A percentile compares a stretch with the other conserved stretches of the same genome.
phyloP scores from a whole-genome alignment of 768 basidiomycete genomes.

The Lanmaoa pseudosensibilis region DNA sequence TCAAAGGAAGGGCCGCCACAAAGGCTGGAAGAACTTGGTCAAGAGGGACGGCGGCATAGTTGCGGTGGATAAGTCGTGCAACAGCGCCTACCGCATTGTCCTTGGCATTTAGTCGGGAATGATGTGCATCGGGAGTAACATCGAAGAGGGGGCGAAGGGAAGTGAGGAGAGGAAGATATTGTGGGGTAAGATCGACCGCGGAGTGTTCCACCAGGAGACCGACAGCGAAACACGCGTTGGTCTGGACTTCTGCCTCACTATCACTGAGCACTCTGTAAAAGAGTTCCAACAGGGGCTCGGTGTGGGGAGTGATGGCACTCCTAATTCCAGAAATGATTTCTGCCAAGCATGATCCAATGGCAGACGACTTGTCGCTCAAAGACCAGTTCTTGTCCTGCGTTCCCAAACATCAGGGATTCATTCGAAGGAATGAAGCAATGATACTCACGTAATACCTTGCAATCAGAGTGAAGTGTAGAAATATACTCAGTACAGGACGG shows the following conservation, averaged over 20 bases:
- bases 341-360: slow-evolving; percentile 90
- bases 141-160: slow-evolving; percentile 82
- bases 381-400: slow-evolving; percentile 80
- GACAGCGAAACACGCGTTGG: slow-evolving; percentile 93
- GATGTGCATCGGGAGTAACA: slow-evolving; percentile 59
- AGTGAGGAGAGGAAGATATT: slow-evolving; percentile 75
- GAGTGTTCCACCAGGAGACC: slow-evolving; percentile 91
- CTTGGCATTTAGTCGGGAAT: slow-evolving; percentile 75
- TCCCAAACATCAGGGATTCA: neutral
- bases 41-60: slow-evolving; percentile 76
- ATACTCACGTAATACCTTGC: slow-evolving; percentile 84
- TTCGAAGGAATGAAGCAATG: neutral
- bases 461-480: slow-evolving; percentile 86
- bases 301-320: slow-evolving; percentile 78
- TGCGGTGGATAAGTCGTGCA: slow-evolving; percentile 81
- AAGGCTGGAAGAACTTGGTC: slow-evolving; percentile 89
- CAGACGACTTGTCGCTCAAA: slow-evolving; percentile 86
- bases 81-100: slow-evolving; percentile 98
- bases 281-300: slow-evolving; percentile 77
- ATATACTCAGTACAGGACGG: no score
- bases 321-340: slow-evolving; percentile 96
- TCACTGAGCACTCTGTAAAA: slow-evolving; percentile 84
- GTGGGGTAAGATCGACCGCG: slow-evolving; percentile 73
- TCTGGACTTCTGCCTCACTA: slow-evolving; percentile 87
- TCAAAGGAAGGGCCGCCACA: slow-evolving; percentile 78